Evolutionary conservation across 192 early-diverging fungal genomes (phyloP).

Genomic region (Dimargaris xerosporica): DNA sequence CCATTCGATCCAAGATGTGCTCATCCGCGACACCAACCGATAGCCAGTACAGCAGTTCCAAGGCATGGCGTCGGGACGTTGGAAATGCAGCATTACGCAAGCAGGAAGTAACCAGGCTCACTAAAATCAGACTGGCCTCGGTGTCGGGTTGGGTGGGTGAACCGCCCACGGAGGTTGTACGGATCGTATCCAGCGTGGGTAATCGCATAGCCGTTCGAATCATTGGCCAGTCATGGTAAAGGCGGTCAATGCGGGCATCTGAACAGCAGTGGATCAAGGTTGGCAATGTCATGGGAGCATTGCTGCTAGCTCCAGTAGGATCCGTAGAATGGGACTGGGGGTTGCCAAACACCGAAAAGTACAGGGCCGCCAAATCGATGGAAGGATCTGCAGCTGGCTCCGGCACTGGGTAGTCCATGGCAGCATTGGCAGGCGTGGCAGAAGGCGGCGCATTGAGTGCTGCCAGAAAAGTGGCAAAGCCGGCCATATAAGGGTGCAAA

Average conservation of each 20-base stretch:
- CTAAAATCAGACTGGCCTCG: neutral
- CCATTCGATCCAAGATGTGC: conserved; percentile 15
- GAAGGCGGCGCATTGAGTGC: neutral
- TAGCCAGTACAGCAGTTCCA: conserved; percentile 10
- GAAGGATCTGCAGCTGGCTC: neutral
- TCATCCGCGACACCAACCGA: neutral
- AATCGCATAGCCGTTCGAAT: conserved; percentile 18
- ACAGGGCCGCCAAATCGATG: conserved; percentile 2
- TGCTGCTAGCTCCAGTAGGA: neutral
- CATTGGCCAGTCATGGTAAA: conserved; percentile 59
- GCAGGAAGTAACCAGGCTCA: conserved; percentile 7
- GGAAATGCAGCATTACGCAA: conserved; percentile 9
- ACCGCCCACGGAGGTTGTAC: too few species aligned
- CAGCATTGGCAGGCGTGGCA: neutral
- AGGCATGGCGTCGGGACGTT: conserved; percentile 2
- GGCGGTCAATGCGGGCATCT: conserved; percentile 59
- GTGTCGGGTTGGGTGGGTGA: neutral
- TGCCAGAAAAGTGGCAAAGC: conserved; percentile 12
- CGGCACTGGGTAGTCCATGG: too few species aligned
- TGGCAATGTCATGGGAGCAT: conserved; percentile 8
- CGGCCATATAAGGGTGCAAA: conserved; percentile 20
- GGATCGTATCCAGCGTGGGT: neutral
- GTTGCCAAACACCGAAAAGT: neutral
- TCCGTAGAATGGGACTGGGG: too few species aligned
- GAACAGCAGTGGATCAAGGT: conserved; percentile 18